Evolutionary conservation across 176 grass and related monocot genomes (phyloP).

Genomic region (Zea luxurians): DNA sequence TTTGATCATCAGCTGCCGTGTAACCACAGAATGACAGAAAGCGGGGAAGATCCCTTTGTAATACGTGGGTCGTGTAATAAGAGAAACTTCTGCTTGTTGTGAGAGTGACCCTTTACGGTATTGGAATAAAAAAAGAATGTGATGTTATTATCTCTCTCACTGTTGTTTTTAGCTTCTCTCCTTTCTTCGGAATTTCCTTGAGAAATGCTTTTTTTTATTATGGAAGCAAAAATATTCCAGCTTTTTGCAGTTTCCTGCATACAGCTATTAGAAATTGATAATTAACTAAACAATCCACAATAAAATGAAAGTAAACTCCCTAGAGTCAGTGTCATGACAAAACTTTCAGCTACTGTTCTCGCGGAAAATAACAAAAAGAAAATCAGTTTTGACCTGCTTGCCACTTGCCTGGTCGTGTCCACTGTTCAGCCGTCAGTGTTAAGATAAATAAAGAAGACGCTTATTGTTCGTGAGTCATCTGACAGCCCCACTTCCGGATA

Average conservation of each 20-base stretch:
- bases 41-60: neutral
- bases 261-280: too few relatives aligned
- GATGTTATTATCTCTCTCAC: neutral
- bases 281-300: too few relatives aligned
- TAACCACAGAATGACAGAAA: neutral
- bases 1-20: neutral
- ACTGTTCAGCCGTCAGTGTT: neutral
- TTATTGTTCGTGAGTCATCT: neutral
- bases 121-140: neutral
- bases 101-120: neutral
- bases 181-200: neutral
- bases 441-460: neutral
- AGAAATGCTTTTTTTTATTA: neutral
- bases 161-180: neutral
- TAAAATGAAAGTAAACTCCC: too few relatives aligned
- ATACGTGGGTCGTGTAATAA: constrained; percentile 26
- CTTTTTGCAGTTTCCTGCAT: too few relatives aligned
- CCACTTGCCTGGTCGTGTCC: neutral
- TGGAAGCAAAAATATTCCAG: too few relatives aligned
- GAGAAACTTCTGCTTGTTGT: neutral
- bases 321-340: neutral
- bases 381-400: neutral
- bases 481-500: neutral
- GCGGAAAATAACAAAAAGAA: neutral
- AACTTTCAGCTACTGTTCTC: neutral